phyloP scores from a whole-genome alignment of 176 grass and related monocot species.

The Oryza australiensis region DNA sequence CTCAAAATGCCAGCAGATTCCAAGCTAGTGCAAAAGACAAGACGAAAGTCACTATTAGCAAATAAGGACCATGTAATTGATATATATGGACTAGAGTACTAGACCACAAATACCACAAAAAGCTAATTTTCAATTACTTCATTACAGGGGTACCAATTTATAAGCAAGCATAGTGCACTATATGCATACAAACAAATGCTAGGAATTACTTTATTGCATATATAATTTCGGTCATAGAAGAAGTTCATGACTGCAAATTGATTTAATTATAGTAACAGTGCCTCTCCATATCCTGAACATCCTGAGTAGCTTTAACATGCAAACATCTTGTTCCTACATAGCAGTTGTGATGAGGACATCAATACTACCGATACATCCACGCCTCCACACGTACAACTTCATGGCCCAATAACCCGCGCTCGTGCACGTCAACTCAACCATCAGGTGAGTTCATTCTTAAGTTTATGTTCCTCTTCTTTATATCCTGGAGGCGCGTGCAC shows the following conservation, averaged over 20 bases:
- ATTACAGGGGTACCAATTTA: neutral
- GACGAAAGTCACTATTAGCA: conserved; percentile 31
- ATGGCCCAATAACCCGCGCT: no score
- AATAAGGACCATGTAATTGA: conserved; percentile 12
- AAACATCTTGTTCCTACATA: neutral
- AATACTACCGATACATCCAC: no score
- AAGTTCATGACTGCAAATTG: neutral
- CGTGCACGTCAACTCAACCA: no score
- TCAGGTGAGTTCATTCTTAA: no score
- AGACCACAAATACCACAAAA: neutral
- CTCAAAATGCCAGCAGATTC: conserved; percentile 92
- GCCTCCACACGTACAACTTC: no score
- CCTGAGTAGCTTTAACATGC: neutral
- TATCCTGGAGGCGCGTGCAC: no score
- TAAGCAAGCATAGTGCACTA: neutral
- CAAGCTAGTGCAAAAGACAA: conserved; percentile 57
- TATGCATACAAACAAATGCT: no score
- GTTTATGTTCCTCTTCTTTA: no score
- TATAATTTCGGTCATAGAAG: neutral
- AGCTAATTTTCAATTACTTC: neutral
- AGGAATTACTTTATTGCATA: no score
- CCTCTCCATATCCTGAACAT: neutral
- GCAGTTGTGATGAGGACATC: no score
- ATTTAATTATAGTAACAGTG: neutral
- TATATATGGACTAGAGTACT: conserved; percentile 22